phyloP scores from a whole-genome alignment of 305 asterid genomes.

The Fraxinus angustifolia region DNA sequence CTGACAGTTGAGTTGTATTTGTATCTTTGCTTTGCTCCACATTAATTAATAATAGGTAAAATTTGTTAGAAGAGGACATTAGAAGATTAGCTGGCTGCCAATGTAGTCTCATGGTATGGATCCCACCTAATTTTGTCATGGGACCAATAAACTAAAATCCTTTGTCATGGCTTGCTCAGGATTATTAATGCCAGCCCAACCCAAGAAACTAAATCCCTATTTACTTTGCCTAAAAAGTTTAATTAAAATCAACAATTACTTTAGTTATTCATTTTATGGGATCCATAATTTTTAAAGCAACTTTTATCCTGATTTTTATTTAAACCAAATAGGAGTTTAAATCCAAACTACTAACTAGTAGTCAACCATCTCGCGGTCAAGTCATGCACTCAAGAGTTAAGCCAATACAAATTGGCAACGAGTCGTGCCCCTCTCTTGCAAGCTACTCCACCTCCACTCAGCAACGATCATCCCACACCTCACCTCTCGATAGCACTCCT shows the following conservation, averaged over 20 bases:
- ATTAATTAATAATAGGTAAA: too few relatives aligned
- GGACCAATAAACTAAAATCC: not conserved
- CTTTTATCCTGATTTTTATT: too few relatives aligned
- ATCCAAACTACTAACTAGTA: not conserved
- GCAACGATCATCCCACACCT: too few relatives aligned
- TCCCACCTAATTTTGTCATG: not conserved
- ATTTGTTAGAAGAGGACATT: not conserved
- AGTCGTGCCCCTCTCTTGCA: too few relatives aligned
- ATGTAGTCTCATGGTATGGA: not conserved
- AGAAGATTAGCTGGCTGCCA: not conserved
- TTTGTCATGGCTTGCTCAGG: not conserved
- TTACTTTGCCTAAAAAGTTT: not conserved
- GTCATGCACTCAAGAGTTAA: too few relatives aligned
- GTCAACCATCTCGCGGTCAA: too few relatives aligned
- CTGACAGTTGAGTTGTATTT: not conserved
- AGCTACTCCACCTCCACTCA: too few relatives aligned
- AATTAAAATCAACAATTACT: too few relatives aligned
- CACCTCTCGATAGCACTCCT: too few relatives aligned
- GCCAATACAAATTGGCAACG: too few relatives aligned
- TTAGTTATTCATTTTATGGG: too few relatives aligned
- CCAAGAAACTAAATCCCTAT: not conserved
- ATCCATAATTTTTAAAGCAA: not conserved
- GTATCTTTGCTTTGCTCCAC: not conserved
- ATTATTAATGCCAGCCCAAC: not conserved
- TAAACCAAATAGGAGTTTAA: not conserved